phyloP scores from a whole-genome alignment of 495 filamentous ascomycete species.

The Aspergillus campestris region DNA sequence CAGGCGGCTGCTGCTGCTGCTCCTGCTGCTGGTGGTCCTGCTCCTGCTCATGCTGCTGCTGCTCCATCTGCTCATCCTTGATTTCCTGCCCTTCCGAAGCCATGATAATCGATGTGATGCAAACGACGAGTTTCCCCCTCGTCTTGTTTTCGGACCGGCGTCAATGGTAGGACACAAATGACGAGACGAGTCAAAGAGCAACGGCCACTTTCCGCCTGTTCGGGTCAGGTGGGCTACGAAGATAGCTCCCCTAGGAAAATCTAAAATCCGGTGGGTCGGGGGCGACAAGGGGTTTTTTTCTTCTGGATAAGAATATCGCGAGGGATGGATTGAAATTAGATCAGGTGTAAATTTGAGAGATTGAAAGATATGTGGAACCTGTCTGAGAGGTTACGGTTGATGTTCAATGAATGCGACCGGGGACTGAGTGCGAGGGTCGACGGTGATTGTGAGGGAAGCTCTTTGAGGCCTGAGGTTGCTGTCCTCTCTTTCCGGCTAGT shows the following conservation, averaged over 20 bases:
- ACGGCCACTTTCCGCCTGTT: slow-evolving; percentile 7
- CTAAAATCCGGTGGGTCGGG: slow-evolving; percentile 1
- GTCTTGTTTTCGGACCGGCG: not conserved
- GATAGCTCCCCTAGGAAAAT: slow-evolving; percentile 10
- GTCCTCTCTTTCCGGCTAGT: slow-evolving; percentile 28
- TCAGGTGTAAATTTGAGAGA: not conserved
- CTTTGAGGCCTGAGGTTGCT: slow-evolving; percentile 16
- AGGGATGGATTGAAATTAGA: slow-evolving; percentile 1
- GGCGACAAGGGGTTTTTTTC: too few relatives aligned
- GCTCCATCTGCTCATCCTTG: slow-evolving; percentile 30
- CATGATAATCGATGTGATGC: slow-evolving; percentile 14
- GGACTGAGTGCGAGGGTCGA: slow-evolving; percentile 3
- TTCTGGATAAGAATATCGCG: not conserved
- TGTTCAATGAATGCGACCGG: not conserved
- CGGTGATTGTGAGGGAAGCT: slow-evolving; percentile 8
- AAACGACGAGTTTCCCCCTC: not conserved
- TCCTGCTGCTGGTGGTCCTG: too few relatives aligned
- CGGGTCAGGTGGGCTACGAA: slow-evolving; percentile 6
- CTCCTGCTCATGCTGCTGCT: slow-evolving; percentile 13
- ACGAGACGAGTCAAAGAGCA: slow-evolving; percentile 10
- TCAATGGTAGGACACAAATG: not conserved
- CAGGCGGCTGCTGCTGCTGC: not conserved
- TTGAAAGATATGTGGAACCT: not conserved
- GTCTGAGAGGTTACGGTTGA: too few relatives aligned
- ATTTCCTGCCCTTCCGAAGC: slow-evolving; percentile 32